Percentiles rank a stretch among this genome's conserved stretches.
Conservation (phyloP, 2,329 filamentous ascomycete genomes). For the Diaporthe ampelina region DNA sequence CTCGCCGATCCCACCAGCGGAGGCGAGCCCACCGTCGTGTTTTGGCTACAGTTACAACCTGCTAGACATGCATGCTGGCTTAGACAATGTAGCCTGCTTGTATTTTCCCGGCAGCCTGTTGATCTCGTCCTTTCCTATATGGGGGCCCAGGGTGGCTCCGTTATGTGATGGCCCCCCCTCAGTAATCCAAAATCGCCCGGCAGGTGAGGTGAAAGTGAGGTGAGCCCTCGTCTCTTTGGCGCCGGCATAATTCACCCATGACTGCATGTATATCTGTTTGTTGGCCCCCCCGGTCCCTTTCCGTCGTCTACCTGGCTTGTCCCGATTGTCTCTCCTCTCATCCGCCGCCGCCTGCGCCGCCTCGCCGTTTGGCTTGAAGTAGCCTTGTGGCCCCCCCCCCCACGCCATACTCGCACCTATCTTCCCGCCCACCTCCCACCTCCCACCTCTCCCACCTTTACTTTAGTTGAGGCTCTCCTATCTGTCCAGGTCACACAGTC, state of each 20-base stretch:
- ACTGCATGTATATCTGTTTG: slow-evolving; percentile 32
- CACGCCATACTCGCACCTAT: not conserved
- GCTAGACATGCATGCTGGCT: slow-evolving; percentile 1
- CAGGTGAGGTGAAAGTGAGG: slow-evolving; percentile 9
- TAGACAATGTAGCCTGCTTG: not conserved
- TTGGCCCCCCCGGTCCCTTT: not conserved
- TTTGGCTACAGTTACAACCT: not conserved
- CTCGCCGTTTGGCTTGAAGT: not conserved
- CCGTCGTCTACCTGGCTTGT: not conserved
- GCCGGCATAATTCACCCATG: slow-evolving; percentile 18
- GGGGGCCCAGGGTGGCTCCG: too few relatives aligned
- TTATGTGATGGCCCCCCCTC: not conserved
- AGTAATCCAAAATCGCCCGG: slow-evolving; percentile 9
- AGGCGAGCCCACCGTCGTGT: slow-evolving; percentile 24
- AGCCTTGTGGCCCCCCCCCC: not conserved
- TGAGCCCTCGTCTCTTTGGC: slow-evolving; percentile 12
- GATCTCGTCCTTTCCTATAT: not conserved
- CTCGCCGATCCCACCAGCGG: slow-evolving; percentile 18
- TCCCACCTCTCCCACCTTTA: not conserved
- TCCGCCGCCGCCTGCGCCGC: not conserved
- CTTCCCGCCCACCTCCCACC: too few relatives aligned
- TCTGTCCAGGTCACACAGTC: not conserved
- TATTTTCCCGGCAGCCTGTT: slow-evolving; percentile 11
- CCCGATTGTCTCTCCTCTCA: not conserved
- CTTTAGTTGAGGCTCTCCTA: not conserved